These are phyloP conservation scores for Plicaturopsis crispa DNA, from an alignment of 768 basidiomycete species.

Conservation along the genomic window DNA sequence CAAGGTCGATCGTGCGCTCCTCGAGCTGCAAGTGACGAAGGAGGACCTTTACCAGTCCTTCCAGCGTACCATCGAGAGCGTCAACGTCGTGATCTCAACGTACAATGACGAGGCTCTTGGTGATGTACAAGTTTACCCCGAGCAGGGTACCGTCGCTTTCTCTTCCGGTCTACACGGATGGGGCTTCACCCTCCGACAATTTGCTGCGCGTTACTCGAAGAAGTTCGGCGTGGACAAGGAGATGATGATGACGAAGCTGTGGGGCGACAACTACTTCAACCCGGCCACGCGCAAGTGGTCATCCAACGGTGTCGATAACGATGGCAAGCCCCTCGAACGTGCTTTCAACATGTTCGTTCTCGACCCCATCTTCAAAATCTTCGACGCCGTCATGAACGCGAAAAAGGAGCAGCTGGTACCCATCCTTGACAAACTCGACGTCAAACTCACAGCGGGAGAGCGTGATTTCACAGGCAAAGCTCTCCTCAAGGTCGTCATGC, in stretches of 20 bases:
- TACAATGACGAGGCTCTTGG: conserved; percentile 58
- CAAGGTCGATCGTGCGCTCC: conserved; percentile 68
- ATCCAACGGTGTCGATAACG: conserved; percentile 41
- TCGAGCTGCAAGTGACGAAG: conserved; percentile 62
- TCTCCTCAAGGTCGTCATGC: conserved; percentile 62
- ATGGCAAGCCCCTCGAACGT: conserved; percentile 54
- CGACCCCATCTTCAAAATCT: conserved; percentile 68
- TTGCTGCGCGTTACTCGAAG: conserved; percentile 58
- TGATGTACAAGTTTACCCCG: conserved; percentile 65
- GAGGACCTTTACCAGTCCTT: conserved; percentile 68
- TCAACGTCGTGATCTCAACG: conserved; percentile 66
- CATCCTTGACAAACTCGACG: conserved; percentile 60
- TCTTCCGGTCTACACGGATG: conserved; percentile 68
- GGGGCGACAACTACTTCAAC: conserved; percentile 75
- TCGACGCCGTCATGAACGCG: conserved; percentile 67
- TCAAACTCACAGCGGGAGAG: conserved; percentile 51
- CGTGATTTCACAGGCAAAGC: conserved; percentile 60
- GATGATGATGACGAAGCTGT: conserved; percentile 64
- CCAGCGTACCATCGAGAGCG: conserved; percentile 59
- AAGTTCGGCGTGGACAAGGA: conserved; percentile 69
- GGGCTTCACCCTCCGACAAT: conserved; percentile 67
- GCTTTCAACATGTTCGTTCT: conserved; percentile 69
- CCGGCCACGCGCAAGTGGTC: conserved; percentile 65
- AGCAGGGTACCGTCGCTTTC: conserved; percentile 64
- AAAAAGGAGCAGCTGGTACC: conserved; percentile 53